Base-by-base conservation (phyloP, 768 basidiomycete species). In the Naematelia aurantialba region DNA sequence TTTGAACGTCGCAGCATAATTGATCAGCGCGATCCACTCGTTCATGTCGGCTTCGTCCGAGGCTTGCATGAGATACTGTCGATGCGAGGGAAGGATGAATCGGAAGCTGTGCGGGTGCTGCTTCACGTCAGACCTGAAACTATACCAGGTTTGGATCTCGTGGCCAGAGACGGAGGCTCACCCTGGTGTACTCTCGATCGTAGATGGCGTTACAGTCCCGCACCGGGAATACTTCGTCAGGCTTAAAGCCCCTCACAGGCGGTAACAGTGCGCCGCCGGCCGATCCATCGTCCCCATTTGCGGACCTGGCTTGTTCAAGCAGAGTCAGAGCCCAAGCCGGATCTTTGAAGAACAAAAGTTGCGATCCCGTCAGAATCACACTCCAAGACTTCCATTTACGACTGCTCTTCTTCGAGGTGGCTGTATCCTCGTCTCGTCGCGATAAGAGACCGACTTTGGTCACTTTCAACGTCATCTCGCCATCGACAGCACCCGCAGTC, bases 1-100 rank as follows among this genome's bases (percentile, higher is more conserved):
- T 78, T 87, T 91, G 83, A 96, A 98, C 4, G 89, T 81, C 59
- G 90, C 87, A 2, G 91, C 91, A 72, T 96, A 98, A 78, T 99
- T 99, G 71, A 98, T 91, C 29, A 82, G 81, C 13, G 87, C 82
- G 62, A 98, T 85, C 96, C 96, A 99, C 62, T 87, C 84, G 67
- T 92, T 87, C 79, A 89, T 82, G 58, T 92, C 89, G 45, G 79
- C 75, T 59, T 86, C 85, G 67, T 83, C 81, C 12, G 80, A 70
- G 4, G 88, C 83, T 70, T 91, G 89, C 19, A 97, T 81, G 34
- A 98, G 83, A 59, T 87, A 84, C 65, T 91, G 88, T 0, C 89
- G 87, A 11, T 89, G 86, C 66, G 88, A 84, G 24, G 85, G 81
- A 72, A 89, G 81, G 25, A 85, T 81, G 58, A 97, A 82, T 22